Evolutionary conservation across 164 flowering plant genomes (phyloP), one percentile per base, ranked within the genome.

Genomic region (Buxus sempervirens): DNA sequence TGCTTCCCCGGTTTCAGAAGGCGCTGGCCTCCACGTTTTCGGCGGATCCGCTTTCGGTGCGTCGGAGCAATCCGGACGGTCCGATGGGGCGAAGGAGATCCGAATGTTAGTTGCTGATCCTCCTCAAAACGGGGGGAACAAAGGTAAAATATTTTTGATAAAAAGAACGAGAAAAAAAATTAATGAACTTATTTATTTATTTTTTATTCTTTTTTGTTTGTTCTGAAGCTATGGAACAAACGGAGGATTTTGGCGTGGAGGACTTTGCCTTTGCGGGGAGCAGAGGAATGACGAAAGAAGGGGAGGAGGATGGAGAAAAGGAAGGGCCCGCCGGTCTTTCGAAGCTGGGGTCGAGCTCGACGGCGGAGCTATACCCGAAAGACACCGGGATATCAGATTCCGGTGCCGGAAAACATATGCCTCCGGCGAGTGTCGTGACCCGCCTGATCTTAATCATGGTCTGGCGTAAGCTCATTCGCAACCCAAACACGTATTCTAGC

Each of bases 231-330:
- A 20, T 14, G 13, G 2, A 14, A 1, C 9, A 22, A 22, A 24
- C 14, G 16, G 62, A 28, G 62, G 62, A 60, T 16, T 27, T 60
- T 60, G 62, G 62, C 2, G 62, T 20, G 19, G 62, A n/a, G 62
- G 80, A 76, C 51, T 82, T 82, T 57, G 76, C 76, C 60, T 82
- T 79, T 62, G 67, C 27, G 62, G 82, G 65, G 6, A 84, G 80
- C 1, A 65, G 38, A 56, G 81, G 55, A 62, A 66, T 51, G 69
- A 72, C 26, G 28, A 14, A 65, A 49, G 60, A 56, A 49, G 72
- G 67, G 64, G 61, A 64, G 14, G 77, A 77, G 6, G 70, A 65
- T n/a, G 66, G 63, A 53, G 71, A 65, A 26, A 73, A 77, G 15
- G 82, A 68, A 45, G 85, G 80, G 26, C 80, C 81, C 60, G 60